Conservation (phyloP, 2,329 filamentous ascomycete genomes). For the Aspergillus fructus region DNA sequence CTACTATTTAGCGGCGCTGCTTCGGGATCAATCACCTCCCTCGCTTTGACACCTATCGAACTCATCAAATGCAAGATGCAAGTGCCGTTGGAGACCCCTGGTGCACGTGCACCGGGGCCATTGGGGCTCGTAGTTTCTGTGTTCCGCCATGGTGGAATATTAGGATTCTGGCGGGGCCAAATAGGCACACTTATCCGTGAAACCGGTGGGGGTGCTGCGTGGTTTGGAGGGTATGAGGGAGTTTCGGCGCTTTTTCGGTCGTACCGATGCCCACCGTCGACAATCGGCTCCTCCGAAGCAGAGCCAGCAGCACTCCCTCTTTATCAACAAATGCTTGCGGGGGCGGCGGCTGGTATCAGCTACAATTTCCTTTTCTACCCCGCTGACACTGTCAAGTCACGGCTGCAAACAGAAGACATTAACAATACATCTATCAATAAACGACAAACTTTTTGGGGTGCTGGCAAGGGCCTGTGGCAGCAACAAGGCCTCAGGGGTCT, state of each 20-base stretch:
- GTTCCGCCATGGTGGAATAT: conserved; percentile 76
- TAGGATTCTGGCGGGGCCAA: conserved; percentile 94
- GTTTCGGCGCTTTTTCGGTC: conserved; percentile 69
- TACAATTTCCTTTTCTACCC: conserved; percentile 99
- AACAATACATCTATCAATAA: conserved; percentile 39
- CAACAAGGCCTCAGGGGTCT: conserved; percentile 79
- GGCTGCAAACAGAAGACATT: conserved; percentile 87
- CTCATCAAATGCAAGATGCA: conserved; percentile 99
- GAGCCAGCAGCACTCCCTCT: conserved; percentile 64
- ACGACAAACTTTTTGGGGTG: conserved; percentile 68
- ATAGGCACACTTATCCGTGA: conserved; percentile 90
- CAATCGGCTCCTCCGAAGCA: conserved; percentile 5
- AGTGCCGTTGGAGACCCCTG: conserved; percentile 56
- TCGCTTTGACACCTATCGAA: conserved; percentile 92
- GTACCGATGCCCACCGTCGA: conserved; percentile 36
- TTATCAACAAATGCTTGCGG: conserved; percentile 83
- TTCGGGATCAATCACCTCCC: conserved; percentile 82
- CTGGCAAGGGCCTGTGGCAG: conserved; percentile 73
- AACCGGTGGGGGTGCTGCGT: conserved; percentile 87
- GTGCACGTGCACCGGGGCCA: conserved; percentile 57
- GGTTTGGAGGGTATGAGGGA: conserved; percentile 91
- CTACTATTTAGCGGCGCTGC: conserved; percentile 80
- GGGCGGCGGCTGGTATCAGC: conserved; percentile 82
- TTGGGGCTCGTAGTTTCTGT: conserved; percentile 73
- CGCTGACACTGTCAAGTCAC: conserved; percentile 93